These are phyloP conservation scores for button mushroom (Agaricus bisporus) DNA, from an alignment of 768 basidiomycete species.

Conservation along the genomic window DNA sequence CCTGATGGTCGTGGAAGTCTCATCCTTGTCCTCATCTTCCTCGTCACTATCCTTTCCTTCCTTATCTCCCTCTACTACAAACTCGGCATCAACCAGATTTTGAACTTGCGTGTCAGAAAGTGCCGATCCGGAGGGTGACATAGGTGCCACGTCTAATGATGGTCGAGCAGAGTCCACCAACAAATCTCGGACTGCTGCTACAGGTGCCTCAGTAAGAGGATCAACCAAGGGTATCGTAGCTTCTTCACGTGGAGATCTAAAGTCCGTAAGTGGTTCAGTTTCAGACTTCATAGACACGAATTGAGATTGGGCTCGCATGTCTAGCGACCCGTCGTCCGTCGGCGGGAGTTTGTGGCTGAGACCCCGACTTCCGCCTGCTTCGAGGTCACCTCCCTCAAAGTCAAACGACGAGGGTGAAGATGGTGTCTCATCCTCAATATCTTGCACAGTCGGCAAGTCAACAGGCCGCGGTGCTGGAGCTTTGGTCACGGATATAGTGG, in stretches of 20 bases:
- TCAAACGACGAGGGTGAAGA: conserved; percentile 36
- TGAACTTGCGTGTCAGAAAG: not conserved
- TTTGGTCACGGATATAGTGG: conserved; percentile 60
- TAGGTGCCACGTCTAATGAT: conserved; percentile 1
- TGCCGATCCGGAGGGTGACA: not conserved
- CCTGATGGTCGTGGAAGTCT: conserved; percentile 43
- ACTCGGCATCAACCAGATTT: conserved; percentile 4
- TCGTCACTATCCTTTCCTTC: conserved; percentile 5
- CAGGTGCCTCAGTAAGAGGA: conserved; percentile 12
- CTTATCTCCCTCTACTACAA: not conserved
- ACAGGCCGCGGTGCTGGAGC: conserved; percentile 68
- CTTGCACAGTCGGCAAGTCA: conserved; percentile 56
- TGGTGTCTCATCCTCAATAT: conserved; percentile 48
- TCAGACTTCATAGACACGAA: too few relatives aligned
- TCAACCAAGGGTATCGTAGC: conserved; percentile 14
- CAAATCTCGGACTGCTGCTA: not conserved
- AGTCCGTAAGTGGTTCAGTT: not conserved
- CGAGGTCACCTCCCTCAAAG: conserved; percentile 32
- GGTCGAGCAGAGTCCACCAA: conserved; percentile 6
- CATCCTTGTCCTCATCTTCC: conserved; percentile 5
- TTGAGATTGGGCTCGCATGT: not conserved
- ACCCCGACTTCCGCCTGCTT: conserved; percentile 37
- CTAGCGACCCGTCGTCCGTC: not conserved
- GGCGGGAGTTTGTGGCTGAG: conserved; percentile 13
- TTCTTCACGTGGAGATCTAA: conserved; percentile 6